These are phyloP conservation scores for Sambucus nigra DNA, from an alignment of 129 eudicot genomes.

Conservation along the genomic window DNA sequence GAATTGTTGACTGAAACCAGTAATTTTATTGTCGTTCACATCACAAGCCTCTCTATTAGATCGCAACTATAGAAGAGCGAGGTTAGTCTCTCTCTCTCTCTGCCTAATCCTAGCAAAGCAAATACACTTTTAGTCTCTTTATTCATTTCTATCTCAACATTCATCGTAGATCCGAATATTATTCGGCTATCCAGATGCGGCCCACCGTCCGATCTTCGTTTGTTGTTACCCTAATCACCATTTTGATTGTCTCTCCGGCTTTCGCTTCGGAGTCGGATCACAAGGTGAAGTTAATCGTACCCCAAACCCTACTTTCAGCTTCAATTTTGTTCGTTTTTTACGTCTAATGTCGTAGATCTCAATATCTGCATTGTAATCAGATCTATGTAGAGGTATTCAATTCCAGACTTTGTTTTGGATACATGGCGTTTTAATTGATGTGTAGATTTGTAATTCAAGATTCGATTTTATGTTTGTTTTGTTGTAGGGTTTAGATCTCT, in stretches of 20 bases:
- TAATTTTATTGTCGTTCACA: neutral
- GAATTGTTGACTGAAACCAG: neutral
- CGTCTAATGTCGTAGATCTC: constrained; percentile 15
- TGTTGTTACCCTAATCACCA: constrained; percentile 20
- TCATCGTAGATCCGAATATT: constrained; percentile 34
- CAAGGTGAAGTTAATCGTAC: constrained; percentile 32
- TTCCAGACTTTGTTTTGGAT: constrained; percentile 9
- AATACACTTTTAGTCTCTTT: neutral
- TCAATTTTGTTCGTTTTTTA: neutral
- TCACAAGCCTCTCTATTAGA: too few relatives aligned
- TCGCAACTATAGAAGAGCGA: neutral
- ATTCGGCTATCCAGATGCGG: constrained; percentile 64
- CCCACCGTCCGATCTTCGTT: constrained; percentile 42
- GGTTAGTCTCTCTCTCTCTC: constrained; percentile 1
- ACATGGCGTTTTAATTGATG: neutral
- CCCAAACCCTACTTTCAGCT: constrained; percentile 7
- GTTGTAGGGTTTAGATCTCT: constrained; percentile 35
- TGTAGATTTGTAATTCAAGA: neutral
- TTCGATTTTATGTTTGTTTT: constrained; percentile 11
- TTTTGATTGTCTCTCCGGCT: constrained; percentile 38
- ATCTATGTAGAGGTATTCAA: constrained; percentile 17
- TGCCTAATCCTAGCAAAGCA: neutral
- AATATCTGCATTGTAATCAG: constrained; percentile 4
- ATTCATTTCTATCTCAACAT: constrained; percentile 5
- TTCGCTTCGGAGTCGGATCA: constrained; percentile 74